Evolutionary conservation across 1,284 basidiomycete species (phyloP).

Genomic region (Cutaneotrichosporon spelunceum): DNA sequence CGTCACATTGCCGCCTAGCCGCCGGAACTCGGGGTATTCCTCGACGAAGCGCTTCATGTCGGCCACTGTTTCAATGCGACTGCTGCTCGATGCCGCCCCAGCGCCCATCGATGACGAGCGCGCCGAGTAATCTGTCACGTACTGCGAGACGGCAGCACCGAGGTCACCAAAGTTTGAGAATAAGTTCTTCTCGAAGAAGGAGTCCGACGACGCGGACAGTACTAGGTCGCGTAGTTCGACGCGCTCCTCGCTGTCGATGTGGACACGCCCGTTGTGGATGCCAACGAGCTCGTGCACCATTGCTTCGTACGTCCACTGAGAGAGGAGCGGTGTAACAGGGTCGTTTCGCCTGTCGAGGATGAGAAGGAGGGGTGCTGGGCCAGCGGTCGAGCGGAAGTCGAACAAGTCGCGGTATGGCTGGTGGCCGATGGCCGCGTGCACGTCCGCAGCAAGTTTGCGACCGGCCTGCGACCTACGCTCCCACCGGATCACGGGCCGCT

Average conservation of each 20-base stretch:
- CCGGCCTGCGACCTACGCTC: constrained; percentile 91
- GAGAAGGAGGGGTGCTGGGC: constrained; percentile 56
- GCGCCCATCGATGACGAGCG: constrained; percentile 60
- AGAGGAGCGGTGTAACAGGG: constrained; percentile 93
- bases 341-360: constrained; percentile 86
- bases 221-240: constrained; percentile 94
- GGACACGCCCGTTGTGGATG: constrained; percentile 90
- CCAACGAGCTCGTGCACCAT: constrained; percentile 98
- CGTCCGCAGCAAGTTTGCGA: constrained; percentile 79
- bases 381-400: constrained; percentile 56
- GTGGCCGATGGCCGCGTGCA: constrained; percentile 57
- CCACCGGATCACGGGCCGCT: constrained; percentile 87
- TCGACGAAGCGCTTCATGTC: constrained; percentile 99
- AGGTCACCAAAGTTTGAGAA: constrained; percentile 96
- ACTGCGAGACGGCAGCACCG: constrained; percentile 85
- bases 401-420: constrained; percentile 55
- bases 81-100: constrained; percentile 54
- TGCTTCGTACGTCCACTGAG: constrained; percentile 99
- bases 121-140: constrained; percentile 91
- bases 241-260: constrained; percentile 77
- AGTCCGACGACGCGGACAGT: constrained; percentile 83
- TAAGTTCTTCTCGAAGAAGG: constrained; percentile 89
- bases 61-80: constrained; percentile 86
- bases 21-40: constrained; percentile 96
- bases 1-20: constrained; percentile 94